Base-by-base conservation (phyloP, 2,329 filamentous ascomycete species). In the Ceratocystis cacaofunesta region DNA sequence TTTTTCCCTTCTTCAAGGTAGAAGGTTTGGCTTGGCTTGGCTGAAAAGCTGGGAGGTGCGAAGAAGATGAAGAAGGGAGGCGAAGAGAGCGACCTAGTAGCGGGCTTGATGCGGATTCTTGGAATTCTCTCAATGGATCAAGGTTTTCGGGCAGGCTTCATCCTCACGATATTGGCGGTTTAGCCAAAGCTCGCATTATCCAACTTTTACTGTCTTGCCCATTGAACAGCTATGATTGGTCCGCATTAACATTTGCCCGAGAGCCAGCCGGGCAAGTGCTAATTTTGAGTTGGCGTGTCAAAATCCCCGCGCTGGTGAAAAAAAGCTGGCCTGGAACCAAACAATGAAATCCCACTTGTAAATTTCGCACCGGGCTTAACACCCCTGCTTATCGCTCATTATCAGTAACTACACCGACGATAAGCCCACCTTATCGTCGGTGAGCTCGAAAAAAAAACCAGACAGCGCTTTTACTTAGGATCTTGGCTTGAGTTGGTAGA, bases 401-500 rank as follows among this genome's bases (percentile, higher is more conserved):
- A 66, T 66, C 65, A 55, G 43, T 10, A 17, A 17, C 8, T 44
- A 52, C 48, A 67, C 66, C 66, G 66, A 65, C 17, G 58, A 67
- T 67, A 67, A 67, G 62, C 15, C 5, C 1, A 19, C 4, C 65
- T 61, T 61, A 64, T 52, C 55, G 62, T 67, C 63, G 63, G 66
- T 67, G 57, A 62, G 61, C 6, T 52, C 65, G 36, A 62, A 67
- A 67, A 66, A 65, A 65, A 63, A 32, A 17, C 52, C 19, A 61
- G 62, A 66, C 57, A 60, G 55, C 30, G 58, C 48, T 25, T n/a
- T 48, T 15, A 48, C 48, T 43, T 43, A 50, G 52, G 19, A 41
- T 41, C 22, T 36, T 48, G 52, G 46, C 5, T 36, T 30, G 58
- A 17, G 19, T 19, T 60, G 61, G 43, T 65, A 64, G 65, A 66